Conservation (phyloP, 164 flowering plant genomes). For the Liquidambar formosana region DNA sequence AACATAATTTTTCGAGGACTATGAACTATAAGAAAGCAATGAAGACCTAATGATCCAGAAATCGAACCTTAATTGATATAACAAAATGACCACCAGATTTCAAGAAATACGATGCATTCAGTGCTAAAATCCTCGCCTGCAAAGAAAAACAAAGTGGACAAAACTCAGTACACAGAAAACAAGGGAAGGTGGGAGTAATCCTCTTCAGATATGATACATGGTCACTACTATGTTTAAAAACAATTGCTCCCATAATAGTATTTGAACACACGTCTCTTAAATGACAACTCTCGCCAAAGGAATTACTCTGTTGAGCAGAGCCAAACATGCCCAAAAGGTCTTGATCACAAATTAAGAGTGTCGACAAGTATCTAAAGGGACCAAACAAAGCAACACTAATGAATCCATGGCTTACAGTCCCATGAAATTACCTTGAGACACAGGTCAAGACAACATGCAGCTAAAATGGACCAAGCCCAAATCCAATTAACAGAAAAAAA, state of each 20-base stretch:
- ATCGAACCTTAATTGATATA: conserved; percentile 88
- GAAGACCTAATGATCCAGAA: not conserved
- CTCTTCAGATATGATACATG: not conserved
- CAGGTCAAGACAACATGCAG: too few species aligned
- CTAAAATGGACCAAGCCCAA: too few species aligned
- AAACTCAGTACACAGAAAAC: not conserved
- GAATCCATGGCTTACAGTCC: too few species aligned
- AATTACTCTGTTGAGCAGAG: too few species aligned
- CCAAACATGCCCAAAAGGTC: too few species aligned
- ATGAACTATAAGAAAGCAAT: not conserved
- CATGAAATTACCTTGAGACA: too few species aligned
- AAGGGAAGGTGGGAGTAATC: not conserved
- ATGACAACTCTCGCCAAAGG: not conserved
- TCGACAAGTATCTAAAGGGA: too few species aligned
- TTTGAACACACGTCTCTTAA: not conserved
- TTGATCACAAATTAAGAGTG: too few species aligned
- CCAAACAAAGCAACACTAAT: too few species aligned
- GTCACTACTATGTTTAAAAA: too few species aligned
- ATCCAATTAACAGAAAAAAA: too few species aligned
- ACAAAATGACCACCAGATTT: conserved; percentile 96
- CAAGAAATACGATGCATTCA: conserved; percentile 88
- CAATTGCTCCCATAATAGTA: not conserved
- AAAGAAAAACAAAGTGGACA: not conserved
- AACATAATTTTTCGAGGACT: too few species aligned
- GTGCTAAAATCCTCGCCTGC: conserved; percentile 93